phyloP scores from a whole-genome alignment of 192 early-diverging fungal genomes.

The Cetraspora pellucida region DNA sequence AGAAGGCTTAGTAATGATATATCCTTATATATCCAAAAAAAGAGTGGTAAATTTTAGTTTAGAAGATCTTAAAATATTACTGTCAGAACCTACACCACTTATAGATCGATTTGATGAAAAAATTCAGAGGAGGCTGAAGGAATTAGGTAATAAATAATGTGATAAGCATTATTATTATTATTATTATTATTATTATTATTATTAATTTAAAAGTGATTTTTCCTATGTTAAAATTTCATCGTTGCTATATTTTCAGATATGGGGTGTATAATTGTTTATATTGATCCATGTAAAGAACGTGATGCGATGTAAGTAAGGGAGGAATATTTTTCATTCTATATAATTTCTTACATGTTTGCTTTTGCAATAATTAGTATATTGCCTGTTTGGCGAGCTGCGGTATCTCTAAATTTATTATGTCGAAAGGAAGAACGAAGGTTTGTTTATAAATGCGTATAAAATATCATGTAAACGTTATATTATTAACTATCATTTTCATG shows the following conservation, averaged over 20 bases:
- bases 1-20: slow-evolving; percentile 68
- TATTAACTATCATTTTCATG: not conserved
- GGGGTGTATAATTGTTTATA: slow-evolving; percentile 13
- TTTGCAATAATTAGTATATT: slow-evolving; percentile 6
- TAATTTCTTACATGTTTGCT: not conserved
- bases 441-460: not conserved
- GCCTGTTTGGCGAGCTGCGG: slow-evolving; percentile 15
- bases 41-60: slow-evolving; percentile 51
- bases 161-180: too few relatives aligned
- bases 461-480: not conserved
- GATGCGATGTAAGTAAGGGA: not conserved
- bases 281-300: slow-evolving; percentile 6
- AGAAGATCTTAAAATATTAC: slow-evolving; percentile 51
- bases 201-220: not conserved
- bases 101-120: slow-evolving; percentile 39
- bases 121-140: not conserved
- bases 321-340: not conserved
- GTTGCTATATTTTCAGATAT: not conserved
- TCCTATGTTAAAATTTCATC: not conserved
- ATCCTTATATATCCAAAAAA: slow-evolving; percentile 50
- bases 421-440: slow-evolving; percentile 25
- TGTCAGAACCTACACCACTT: slow-evolving; percentile 53
- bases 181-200: not conserved
- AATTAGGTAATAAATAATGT: not conserved
- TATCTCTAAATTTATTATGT: slow-evolving; percentile 31